phyloP scores from a whole-genome alignment of 257 asterid species.

The Nicotiana knightiana region DNA sequence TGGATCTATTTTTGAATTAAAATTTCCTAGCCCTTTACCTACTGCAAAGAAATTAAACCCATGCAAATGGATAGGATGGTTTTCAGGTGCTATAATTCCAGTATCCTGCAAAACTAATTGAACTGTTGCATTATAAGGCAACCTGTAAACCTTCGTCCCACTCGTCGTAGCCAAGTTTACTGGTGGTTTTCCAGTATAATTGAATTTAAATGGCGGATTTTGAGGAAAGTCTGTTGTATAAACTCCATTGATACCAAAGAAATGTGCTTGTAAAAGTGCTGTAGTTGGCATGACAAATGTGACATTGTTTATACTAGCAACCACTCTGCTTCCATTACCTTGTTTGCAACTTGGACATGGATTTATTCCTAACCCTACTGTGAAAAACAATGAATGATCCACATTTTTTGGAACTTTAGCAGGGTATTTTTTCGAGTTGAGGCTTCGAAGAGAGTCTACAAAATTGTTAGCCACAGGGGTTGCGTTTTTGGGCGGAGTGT shows the following conservation, averaged over 20 bases:
- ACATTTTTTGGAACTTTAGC: constrained; percentile 40
- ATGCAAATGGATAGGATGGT: constrained; percentile 57
- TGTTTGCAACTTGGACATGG: constrained; percentile 50
- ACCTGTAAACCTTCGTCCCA: constrained; percentile 47
- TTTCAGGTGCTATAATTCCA: constrained; percentile 47
- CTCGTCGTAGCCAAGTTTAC: constrained; percentile 19
- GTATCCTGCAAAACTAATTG: constrained; percentile 55
- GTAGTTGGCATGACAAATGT: constrained; percentile 55
- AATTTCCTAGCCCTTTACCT: constrained; percentile 51
- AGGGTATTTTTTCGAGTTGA: constrained; percentile 45
- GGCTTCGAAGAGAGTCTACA: constrained; percentile 41
- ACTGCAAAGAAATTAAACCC: constrained; percentile 62
- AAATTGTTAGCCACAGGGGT: constrained; percentile 51
- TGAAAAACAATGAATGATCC: constrained; percentile 44
- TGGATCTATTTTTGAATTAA: constrained; percentile 38
- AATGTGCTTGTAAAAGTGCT: constrained; percentile 52
- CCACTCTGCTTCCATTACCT: constrained; percentile 47
- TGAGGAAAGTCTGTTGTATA: constrained; percentile 57
- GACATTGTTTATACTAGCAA: constrained; percentile 47
- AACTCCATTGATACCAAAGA: constrained; percentile 45
- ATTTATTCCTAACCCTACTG: constrained; percentile 48
- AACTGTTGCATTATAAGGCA: constrained; percentile 45
- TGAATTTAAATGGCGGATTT: constrained; percentile 38
- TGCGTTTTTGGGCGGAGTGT: constrained; percentile 44
- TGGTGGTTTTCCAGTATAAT: constrained; percentile 45